phyloP scores from a whole-genome alignment of 2,329 filamentous ascomycete species.

The Nigrospora sphaerica region DNA sequence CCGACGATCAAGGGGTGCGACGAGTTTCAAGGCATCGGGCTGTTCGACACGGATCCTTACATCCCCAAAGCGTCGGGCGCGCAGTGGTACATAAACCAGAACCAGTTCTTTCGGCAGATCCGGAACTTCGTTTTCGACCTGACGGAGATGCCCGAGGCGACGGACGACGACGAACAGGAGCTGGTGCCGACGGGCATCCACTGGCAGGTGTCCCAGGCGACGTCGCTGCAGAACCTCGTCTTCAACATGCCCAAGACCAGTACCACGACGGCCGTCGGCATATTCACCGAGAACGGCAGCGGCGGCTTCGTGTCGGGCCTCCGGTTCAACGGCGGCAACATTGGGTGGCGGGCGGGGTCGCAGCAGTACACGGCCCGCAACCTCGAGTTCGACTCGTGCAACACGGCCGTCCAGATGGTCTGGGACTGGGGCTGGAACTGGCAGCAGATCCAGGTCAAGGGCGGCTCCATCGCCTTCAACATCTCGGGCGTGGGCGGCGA shows the following conservation, averaged over 20 bases:
- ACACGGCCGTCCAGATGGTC: slow-evolving; percentile 46
- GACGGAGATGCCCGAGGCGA: slow-evolving; percentile 52
- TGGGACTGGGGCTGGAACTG: slow-evolving; percentile 52
- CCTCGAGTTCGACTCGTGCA: slow-evolving; percentile 41
- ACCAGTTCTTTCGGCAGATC: slow-evolving; percentile 46
- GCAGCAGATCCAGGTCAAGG: background rate
- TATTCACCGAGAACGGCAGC: slow-evolving; percentile 54
- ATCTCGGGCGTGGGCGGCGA: slow-evolving; percentile 40
- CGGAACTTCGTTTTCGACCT: slow-evolving; percentile 46
- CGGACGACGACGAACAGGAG: slow-evolving; percentile 35
- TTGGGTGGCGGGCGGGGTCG: slow-evolving; percentile 41
- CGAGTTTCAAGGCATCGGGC: slow-evolving; percentile 36
- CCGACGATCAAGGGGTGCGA: slow-evolving; percentile 53
- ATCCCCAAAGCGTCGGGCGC: slow-evolving; percentile 3
- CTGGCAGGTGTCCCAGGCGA: slow-evolving; percentile 54
- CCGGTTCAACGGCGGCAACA: slow-evolving; percentile 51
- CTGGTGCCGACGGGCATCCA: slow-evolving; percentile 42
- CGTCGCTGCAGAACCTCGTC: slow-evolving; percentile 50
- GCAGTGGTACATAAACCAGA: slow-evolving; percentile 49
- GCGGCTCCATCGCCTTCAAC: slow-evolving; percentile 8
- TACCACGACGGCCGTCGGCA: slow-evolving; percentile 49
- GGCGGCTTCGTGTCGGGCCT: slow-evolving; percentile 55
- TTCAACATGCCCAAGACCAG: slow-evolving; percentile 41
- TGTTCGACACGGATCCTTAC: slow-evolving; percentile 9
- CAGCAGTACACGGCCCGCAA: slow-evolving; percentile 59